Evolutionary conservation across 2,329 filamentous ascomycete genomes (phyloP).

Genomic region (Dissoconium aciculare): DNA sequence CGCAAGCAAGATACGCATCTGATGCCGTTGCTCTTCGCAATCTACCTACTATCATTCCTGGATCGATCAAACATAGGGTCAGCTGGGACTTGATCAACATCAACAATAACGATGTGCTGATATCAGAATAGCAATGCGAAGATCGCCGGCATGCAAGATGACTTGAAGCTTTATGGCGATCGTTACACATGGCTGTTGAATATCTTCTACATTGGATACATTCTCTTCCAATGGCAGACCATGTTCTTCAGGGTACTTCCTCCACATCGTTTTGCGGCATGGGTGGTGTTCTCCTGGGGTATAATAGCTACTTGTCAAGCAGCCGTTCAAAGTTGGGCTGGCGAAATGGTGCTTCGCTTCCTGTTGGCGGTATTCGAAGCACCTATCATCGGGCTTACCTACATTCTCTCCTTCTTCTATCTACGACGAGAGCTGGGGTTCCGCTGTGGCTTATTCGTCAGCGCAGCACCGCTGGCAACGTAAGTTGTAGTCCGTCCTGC

Average conservation of each 20-base stretch:
- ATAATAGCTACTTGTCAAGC: constrained; percentile 7
- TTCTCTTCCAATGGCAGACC: constrained; percentile 13
- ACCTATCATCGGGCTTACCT: constrained; percentile 2
- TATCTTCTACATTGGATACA: constrained; percentile 39
- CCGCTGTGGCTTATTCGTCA: not conserved
- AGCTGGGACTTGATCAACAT: too few species aligned
- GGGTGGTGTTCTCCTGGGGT: constrained; percentile 6
- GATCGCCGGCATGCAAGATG: constrained; percentile 29
- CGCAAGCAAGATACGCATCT: constrained; percentile 22
- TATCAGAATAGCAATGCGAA: constrained; percentile 26
- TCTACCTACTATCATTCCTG: constrained; percentile 21
- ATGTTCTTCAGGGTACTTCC: constrained; percentile 31
- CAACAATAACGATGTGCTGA: too few species aligned
- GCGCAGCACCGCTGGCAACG: not conserved
- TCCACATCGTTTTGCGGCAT: constrained; percentile 47
- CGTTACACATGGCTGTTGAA: constrained; percentile 38
- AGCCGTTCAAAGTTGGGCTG: constrained; percentile 4
- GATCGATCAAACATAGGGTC: constrained; percentile 22
- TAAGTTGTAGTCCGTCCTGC: not conserved
- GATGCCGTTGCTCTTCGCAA: constrained; percentile 20
- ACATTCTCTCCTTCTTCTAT: constrained; percentile 4
- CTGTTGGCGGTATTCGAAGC: constrained; percentile 4
- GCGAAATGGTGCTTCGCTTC: constrained; percentile 2
- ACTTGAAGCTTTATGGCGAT: constrained; percentile 33
- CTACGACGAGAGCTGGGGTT: constrained; percentile 2